Evolutionary conservation across 768 basidiomycete species (phyloP).

Genomic region (Dacryopinax spathularia): DNA sequence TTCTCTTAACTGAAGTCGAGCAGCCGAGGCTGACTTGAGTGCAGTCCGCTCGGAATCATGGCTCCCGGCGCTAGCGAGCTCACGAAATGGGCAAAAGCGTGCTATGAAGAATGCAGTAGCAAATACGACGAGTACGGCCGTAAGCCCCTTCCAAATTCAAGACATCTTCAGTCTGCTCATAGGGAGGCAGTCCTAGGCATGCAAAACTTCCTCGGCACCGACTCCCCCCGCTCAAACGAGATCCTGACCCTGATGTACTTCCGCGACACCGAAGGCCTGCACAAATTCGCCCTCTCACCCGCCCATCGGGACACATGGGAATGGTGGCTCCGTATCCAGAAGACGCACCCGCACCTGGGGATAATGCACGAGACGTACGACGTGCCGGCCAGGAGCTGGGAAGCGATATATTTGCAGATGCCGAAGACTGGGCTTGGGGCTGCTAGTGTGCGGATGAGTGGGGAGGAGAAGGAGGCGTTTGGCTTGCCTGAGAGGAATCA

Average conservation of each 20-base stretch:
- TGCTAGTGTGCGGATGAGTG: neutral
- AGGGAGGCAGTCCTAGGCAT: neutral
- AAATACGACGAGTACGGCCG: neutral
- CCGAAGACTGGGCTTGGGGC: neutral
- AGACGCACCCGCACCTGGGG: neutral
- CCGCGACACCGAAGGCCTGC: neutral
- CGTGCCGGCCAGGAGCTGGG: neutral
- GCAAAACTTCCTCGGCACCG: neutral
- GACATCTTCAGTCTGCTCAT: neutral
- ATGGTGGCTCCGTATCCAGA: neutral
- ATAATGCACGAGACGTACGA: slow-evolving; percentile 4
- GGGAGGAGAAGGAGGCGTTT: neutral
- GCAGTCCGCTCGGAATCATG: neutral
- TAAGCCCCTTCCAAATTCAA: neutral
- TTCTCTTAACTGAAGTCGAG: neutral
- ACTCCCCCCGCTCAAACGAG: neutral
- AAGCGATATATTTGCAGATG: neutral
- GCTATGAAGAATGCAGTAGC: neutral
- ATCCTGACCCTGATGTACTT: slow-evolving; percentile 3
- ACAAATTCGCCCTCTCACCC: neutral
- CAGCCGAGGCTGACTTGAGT: neutral
- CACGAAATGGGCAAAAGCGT: neutral
- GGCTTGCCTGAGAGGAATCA: no score
- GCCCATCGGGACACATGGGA: neutral
- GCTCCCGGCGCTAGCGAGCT: neutral